Conservation (phyloP, 352 stramenopile species). For the Phytophthora tentaculata region DNA sequence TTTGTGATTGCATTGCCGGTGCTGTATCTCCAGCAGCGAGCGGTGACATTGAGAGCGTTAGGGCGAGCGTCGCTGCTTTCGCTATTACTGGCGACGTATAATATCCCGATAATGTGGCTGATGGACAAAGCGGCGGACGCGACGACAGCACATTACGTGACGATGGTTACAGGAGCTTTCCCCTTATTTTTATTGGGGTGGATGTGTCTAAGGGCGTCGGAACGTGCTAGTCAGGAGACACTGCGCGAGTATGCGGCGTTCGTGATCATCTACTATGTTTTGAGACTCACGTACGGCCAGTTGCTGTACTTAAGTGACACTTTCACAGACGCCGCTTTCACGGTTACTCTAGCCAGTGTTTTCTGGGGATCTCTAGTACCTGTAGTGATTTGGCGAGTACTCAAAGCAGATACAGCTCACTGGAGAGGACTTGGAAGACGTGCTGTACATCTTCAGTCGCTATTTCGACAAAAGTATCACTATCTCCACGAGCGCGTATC, state of each 20-base stretch:
- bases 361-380: conserved; percentile 63
- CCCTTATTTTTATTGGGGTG: conserved; percentile 53
- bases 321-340: conserved; percentile 37
- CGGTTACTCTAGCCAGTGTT: conserved; percentile 44
- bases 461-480: conserved; percentile 59
- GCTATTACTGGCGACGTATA: conserved; percentile 58
- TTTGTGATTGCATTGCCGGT: conserved; percentile 74
- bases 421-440: conserved; percentile 71
- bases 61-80: conserved; percentile 46
- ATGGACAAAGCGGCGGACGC: conserved; percentile 16
- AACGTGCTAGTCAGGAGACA: conserved; percentile 50
- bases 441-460: conserved; percentile 55
- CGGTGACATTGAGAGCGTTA: conserved; percentile 59
- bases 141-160: conserved; percentile 40
- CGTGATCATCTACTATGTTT: conserved; percentile 45
- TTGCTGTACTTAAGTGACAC: conserved; percentile 37
- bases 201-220: conserved; percentile 48
- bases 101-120: conserved; percentile 58
- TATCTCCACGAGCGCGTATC: conserved; percentile 62
- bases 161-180: conserved; percentile 40
- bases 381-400: conserved; percentile 72
- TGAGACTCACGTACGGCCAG: conserved; percentile 50
- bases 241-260: conserved; percentile 72
- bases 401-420: conserved; percentile 75
- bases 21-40: conserved; percentile 70